Conservation (phyloP, 495 filamentous ascomycete genomes). For the Penicillium argentinense region DNA sequence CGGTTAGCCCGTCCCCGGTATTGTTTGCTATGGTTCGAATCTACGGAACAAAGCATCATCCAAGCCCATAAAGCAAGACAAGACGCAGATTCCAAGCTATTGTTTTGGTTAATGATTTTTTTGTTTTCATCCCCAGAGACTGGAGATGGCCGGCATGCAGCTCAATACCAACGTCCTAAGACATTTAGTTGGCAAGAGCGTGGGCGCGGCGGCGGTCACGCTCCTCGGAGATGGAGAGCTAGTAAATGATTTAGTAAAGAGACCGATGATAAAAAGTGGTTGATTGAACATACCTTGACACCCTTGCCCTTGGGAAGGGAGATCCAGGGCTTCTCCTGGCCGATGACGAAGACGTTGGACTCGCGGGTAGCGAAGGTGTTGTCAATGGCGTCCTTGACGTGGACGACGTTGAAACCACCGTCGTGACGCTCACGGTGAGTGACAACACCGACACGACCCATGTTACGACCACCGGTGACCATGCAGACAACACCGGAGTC, state of each 20-base stretch:
- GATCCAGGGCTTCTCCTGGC: conserved; percentile 96
- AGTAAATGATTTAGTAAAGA: conserved; percentile 13
- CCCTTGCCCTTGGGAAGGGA: conserved; percentile 99
- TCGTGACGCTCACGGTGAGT: conserved; percentile 99
- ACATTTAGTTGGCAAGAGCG: conserved; percentile 63
- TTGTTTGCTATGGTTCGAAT: conserved; percentile 37
- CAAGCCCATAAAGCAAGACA: conserved; percentile 44
- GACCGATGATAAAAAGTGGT: background rate
- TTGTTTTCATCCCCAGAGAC: conserved; percentile 21
- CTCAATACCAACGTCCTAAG: conserved; percentile 29
- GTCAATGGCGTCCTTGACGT: conserved; percentile 99
- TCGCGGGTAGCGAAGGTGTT: conserved; percentile 99
- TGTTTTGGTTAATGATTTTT: conserved; percentile 33
- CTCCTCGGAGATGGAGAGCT: conserved; percentile 97
- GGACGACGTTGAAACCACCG: conserved; percentile 98
- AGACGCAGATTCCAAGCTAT: conserved; percentile 39
- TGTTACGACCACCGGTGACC: conserved; percentile 98
- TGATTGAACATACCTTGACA: conserved; percentile 71
- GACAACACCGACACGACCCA: conserved; percentile 99
- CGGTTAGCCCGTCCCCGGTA: conserved; percentile 22
- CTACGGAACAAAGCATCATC: conserved; percentile 41
- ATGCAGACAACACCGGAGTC: conserved; percentile 97
- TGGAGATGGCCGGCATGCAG: conserved; percentile 14
- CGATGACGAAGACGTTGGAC: conserved; percentile 98
- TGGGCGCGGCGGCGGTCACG: conserved; percentile 89